phyloP scores from a whole-genome alignment of 177 flowering plant genomes.

The Vitis hybrid region DNA sequence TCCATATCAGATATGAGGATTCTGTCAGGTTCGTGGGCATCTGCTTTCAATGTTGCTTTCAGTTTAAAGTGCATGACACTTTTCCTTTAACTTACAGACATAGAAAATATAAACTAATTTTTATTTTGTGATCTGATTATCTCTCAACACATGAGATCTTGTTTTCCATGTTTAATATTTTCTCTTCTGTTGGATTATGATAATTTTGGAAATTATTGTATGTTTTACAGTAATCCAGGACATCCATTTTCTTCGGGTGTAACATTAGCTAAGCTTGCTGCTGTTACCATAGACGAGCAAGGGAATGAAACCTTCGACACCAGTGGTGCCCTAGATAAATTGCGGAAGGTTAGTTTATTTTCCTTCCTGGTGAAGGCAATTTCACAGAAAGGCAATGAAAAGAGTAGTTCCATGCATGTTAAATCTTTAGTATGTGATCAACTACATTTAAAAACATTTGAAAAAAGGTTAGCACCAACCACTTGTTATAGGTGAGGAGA shows the following conservation, averaged over 20 bases:
- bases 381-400: too few species aligned
- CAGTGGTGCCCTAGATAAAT: slow-evolving; percentile 91
- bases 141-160: neutral
- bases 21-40: slow-evolving; percentile 56
- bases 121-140: too few species aligned
- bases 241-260: slow-evolving; percentile 88
- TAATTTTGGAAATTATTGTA: neutral
- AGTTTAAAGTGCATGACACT: neutral
- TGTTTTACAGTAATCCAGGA: slow-evolving; percentile 73
- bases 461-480: too few species aligned
- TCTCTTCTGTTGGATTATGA: neutral
- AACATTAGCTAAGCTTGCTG: slow-evolving; percentile 96
- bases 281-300: slow-evolving; percentile 93
- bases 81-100: too few species aligned
- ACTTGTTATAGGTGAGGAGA: neutral
- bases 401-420: neutral
- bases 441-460: neutral
- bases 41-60: neutral
- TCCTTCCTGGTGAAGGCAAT: neutral
- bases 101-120: too few species aligned
- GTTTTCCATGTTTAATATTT: neutral
- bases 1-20: slow-evolving; percentile 98
- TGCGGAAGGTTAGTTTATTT: slow-evolving; percentile 72
- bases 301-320: slow-evolving; percentile 99
- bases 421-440: neutral